phyloP scores from a whole-genome alignment of 2,329 filamentous ascomycete species.

The Xylaria sp. region DNA sequence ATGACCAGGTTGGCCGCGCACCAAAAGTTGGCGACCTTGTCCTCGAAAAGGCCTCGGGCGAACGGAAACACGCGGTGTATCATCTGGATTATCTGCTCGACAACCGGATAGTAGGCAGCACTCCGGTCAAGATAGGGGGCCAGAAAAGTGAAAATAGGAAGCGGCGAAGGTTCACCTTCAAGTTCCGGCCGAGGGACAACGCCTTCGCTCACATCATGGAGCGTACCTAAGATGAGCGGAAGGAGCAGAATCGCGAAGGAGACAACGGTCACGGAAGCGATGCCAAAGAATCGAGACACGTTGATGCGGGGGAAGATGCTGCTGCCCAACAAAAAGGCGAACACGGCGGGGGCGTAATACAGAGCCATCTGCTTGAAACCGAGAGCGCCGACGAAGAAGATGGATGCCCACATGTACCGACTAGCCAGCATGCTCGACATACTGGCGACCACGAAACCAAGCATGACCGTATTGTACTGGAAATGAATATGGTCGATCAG shows the following conservation, averaged over 20 bases:
- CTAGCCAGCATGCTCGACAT: constrained; percentile 86
- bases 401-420: constrained; percentile 77
- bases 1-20: constrained; percentile 84
- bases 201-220: constrained; percentile 63
- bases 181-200: constrained; percentile 53
- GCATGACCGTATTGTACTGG: constrained; percentile 98
- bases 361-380: constrained; percentile 99
- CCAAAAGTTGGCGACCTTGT: constrained; percentile 99
- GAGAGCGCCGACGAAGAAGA: constrained; percentile 91
- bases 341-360: constrained; percentile 91
- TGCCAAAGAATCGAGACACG: constrained; percentile 62
- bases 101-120: constrained; percentile 65
- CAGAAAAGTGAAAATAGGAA: constrained; percentile 58
- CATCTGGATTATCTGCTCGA: constrained; percentile 76
- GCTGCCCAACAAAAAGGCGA: constrained; percentile 82
- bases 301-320: constrained; percentile 73
- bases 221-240: constrained; percentile 66
- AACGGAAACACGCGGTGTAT: constrained; percentile 95
- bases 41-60: constrained; percentile 90
- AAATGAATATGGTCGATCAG: constrained; percentile 82
- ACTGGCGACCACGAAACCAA: constrained; percentile 79
- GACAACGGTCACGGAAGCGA: constrained; percentile 65
- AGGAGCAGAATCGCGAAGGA: constrained; percentile 72
- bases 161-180: constrained; percentile 52
- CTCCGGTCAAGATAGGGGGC: constrained; percentile 55